Evolutionary conservation across 306 rosid species (phyloP), one percentile per base, ranked within the genome.

Genomic region (Dalbergia cultrata): DNA sequence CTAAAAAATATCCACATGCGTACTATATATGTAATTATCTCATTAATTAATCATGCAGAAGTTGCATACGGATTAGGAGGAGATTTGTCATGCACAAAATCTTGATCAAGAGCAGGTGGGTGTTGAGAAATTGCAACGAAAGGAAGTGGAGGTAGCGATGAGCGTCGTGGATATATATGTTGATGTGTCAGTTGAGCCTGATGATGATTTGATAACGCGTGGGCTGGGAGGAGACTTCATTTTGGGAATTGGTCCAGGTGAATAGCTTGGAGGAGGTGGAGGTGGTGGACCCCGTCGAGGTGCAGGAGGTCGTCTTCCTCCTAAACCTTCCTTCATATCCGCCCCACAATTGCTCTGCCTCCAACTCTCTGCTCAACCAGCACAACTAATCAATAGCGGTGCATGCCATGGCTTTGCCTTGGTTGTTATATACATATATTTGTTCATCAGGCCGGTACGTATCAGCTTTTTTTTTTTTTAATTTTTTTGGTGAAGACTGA

Each of bases 41-140:
- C 31, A 26, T 26, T 2, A 26, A 13, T 6, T 10, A 18, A 26
- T 74, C 45, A 44, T 45, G 70, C 70, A 16, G 70, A 61, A 31
- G 47, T 71, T n/a, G 71, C 79, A 62, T 45, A 47, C 4, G 47
- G 43, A 61, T 31, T 21, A 7, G 78, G 78, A 74, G 17, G 67
- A 59, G 69, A 70, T 3, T 21, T 67, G 3, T 18, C 34, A 43
- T 4, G 5, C 53, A 39, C 49, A 8, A 16, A 13, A 50, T 52
- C 33, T 1, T 50, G 52, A 26, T 26, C 31, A 8, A 47, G 61
- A 33, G 16, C 10, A 45, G 17, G 37, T 68, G 73, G 19, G 12
- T 44, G 5, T 66, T 56, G 31, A 56, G 61, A 56, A 56, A 33
- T 17, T 26, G 31, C 31, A 26, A 26, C 31, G 31, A 26, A 26